A percentile compares a stretch with the other conserved stretches of the same genome.
These are phyloP conservation scores for Aspergillus japonicus DNA, from an alignment of 2,329 filamentous ascomycete genomes.

Conservation along the genomic window DNA sequence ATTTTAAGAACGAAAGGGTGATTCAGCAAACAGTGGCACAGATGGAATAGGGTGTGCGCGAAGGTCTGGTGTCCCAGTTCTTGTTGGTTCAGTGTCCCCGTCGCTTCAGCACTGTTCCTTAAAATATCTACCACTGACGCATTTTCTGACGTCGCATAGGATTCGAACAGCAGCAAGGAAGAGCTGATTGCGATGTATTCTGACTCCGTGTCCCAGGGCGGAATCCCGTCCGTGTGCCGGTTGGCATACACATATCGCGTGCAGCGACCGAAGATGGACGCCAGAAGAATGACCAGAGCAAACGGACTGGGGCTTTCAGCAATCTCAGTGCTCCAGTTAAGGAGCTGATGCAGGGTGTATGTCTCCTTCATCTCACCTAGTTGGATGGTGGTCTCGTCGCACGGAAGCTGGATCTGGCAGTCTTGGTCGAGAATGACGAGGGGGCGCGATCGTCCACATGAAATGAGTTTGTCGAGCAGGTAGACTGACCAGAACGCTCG, in stretches of 20 bases:
- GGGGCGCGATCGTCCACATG: slow-evolving; percentile 25
- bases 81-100: slow-evolving; percentile 16
- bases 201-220: slow-evolving; percentile 39
- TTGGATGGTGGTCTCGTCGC: slow-evolving; percentile 23
- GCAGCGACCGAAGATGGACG: slow-evolving; percentile 34
- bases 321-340: slow-evolving; percentile 22
- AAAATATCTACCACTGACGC: no score
- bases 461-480: slow-evolving; percentile 31
- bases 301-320: slow-evolving; percentile 23
- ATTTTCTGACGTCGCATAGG: no score
- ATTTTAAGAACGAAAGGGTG: slow-evolving; percentile 36
- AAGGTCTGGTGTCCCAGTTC: slow-evolving; percentile 34
- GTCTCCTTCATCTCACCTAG: slow-evolving; percentile 11
- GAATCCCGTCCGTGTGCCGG: slow-evolving; percentile 21
- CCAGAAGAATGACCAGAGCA: slow-evolving; percentile 32
- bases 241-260: slow-evolving; percentile 30
- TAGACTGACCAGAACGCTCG: slow-evolving; percentile 34
- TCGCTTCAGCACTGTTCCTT: no score
- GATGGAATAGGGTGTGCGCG: slow-evolving; percentile 34
- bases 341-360: neutral
- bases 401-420: slow-evolving; percentile 27
- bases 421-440: slow-evolving; percentile 25
- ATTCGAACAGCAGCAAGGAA: no score
- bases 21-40: slow-evolving; percentile 38
- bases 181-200: slow-evolving; percentile 32